Conservation (phyloP, 257 asterid species). For the Cinchona pubescens region DNA sequence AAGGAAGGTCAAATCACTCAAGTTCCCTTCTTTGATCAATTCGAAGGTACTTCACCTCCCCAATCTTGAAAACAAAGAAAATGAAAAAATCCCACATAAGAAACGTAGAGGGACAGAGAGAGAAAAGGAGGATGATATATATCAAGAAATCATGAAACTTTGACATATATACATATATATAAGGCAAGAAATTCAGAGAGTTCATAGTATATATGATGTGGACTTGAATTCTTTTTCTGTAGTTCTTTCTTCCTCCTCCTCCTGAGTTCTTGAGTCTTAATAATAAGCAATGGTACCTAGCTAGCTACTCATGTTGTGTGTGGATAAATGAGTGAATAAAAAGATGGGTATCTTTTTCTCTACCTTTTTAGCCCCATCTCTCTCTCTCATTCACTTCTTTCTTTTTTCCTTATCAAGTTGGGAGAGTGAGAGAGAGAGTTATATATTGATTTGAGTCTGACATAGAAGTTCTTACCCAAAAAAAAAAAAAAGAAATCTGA, state of each 20-base stretch:
- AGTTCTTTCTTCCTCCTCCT: not conserved
- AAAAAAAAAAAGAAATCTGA: no score
- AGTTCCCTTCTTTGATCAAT: conserved; percentile 42
- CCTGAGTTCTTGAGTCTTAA: not conserved
- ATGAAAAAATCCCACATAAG: not conserved
- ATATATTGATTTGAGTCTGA: conserved; percentile 26
- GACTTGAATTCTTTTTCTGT: not conserved
- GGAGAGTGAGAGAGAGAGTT: conserved; percentile 26
- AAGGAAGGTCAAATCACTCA: conserved; percentile 63
- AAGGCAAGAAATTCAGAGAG: conserved; percentile 5
- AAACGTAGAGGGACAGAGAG: not conserved
- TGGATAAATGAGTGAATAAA: conserved; percentile 59
- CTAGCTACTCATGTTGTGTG: no score
- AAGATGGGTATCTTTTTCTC: conserved; percentile 49
- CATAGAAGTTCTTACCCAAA: no score
- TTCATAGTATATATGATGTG: not conserved
- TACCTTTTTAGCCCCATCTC: conserved; percentile 48
- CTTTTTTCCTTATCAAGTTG: conserved; percentile 35
- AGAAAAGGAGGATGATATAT: not conserved
- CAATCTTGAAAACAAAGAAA: not conserved
- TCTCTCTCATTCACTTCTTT: conserved; percentile 27
- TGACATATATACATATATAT: conserved; percentile 7
- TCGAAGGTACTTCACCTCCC: conserved; percentile 33
- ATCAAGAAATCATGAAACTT: not conserved
- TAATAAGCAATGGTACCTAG: conserved; percentile 6